phyloP scores from a whole-genome alignment of 208 protist genomes.

The Trypanosoma rangeli region DNA sequence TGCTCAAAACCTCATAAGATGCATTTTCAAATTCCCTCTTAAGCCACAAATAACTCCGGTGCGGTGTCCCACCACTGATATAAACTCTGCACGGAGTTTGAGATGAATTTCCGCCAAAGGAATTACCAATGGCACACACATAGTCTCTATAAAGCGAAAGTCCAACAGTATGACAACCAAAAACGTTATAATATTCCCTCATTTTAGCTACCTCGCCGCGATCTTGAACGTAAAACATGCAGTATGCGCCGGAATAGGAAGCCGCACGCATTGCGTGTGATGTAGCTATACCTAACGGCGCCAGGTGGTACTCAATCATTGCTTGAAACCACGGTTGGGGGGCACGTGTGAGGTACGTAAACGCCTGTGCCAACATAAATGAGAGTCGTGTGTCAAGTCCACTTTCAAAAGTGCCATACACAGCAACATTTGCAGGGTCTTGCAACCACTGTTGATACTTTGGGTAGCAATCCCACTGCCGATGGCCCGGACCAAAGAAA shows the following conservation, averaged over 20 bases:
- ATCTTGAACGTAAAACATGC: conserved; percentile 30
- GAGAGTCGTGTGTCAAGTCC: conserved; percentile 22
- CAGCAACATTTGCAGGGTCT: conserved; percentile 21
- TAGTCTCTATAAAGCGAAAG: conserved; percentile 20
- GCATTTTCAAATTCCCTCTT: conserved; percentile 4
- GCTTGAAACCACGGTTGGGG: conserved; percentile 40
- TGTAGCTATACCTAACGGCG: background rate
- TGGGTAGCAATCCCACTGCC: conserved; percentile 19
- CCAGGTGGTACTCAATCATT: conserved; percentile 25
- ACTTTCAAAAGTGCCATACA: conserved; percentile 26
- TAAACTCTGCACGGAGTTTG: conserved; percentile 9
- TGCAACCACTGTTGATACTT: conserved; percentile 19
- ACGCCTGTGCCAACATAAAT: conserved; percentile 31
- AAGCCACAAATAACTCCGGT: conserved; percentile 12
- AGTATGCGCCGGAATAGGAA: background rate
- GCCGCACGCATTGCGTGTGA: background rate
- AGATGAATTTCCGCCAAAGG: background rate
- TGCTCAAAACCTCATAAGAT: conserved; percentile 20
- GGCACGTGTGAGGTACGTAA: conserved; percentile 26
- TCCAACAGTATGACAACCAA: conserved; percentile 34
- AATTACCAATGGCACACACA: conserved; percentile 2
- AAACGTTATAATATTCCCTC: conserved; percentile 37
- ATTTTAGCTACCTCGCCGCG: conserved; percentile 31
- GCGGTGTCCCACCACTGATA: conserved; percentile 33
- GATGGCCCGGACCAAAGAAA: conserved; percentile 22